Base-by-base conservation (phyloP, 2,329 filamentous ascomycete genomes). In the Trematosphaeria pertusa region DNA sequence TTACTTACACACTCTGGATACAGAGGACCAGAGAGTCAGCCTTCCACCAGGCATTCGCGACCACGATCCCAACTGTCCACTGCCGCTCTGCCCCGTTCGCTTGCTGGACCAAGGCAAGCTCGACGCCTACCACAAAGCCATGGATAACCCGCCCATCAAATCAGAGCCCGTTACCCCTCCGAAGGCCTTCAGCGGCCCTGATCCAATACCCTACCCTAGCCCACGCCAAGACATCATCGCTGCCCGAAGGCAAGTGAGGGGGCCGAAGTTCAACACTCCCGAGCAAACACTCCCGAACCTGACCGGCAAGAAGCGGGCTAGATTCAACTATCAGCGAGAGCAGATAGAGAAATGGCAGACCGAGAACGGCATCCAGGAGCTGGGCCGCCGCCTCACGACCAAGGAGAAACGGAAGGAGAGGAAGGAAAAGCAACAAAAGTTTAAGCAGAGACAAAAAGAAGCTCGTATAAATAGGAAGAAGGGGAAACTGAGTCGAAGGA, bases 1-100 rank as follows among this genome's bases (percentile, higher is more conserved):
- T 5, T 61, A 37, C 32, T 26, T 50, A 15, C 62, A 66, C 19
- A 30, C 43, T 2, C 18, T 51, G 4, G 35, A 43, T 5, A 34
- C 30, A 9, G 18, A 28, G 11, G 32, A 48, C 22, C 20, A 37
- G 22, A 43, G 48, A 19, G 58, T 63, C 8, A 58, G 42, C 31
- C 18, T 46, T 3, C 58, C 61, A 8, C 18, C 31, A 2, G 14
- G 14, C 7, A 45, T 52, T n/a, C 34, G 20, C 4, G 19, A 39
- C 7, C 48, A 56, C 38, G 31, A 52, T 19, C 30, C 20, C 12
- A 3, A 31, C 7, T 64, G 56, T 31, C 4, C 15, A 14, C 36
- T 62, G 28, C 43, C 46, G 15, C 38, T 59, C 1, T 63, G 60
- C 43, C 60, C 62, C 8, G 14, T 59, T 9, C 44, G 24, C 24